Evolutionary conservation across 345 rosid species (phyloP).

Genomic region (Pseudoturritis turrita): DNA sequence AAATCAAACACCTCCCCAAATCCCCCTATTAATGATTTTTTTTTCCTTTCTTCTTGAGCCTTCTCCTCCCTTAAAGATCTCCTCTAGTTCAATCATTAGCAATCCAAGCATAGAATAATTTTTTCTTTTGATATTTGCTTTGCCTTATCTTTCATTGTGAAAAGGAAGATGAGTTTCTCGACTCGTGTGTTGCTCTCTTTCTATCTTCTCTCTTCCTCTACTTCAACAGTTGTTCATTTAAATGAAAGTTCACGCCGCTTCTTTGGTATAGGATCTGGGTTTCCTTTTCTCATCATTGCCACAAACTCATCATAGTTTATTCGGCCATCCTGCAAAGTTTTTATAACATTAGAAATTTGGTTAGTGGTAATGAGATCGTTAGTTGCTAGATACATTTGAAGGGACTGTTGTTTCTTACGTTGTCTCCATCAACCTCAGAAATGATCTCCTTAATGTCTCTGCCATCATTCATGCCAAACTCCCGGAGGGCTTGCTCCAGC

Average conservation of each 20-base stretch:
- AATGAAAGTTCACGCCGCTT: conserved; percentile 71
- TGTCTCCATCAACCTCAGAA: conserved; percentile 51
- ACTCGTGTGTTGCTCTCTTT: conserved; percentile 10
- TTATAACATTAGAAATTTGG: background rate
- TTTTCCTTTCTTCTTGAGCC: conserved; percentile 8
- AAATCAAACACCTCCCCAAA: conserved; percentile 25
- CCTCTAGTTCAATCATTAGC: conserved; percentile 15
- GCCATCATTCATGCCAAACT: conserved; percentile 53
- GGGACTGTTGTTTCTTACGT: conserved; percentile 41
- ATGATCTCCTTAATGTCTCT: conserved; percentile 57
- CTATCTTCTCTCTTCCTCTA: conserved; percentile 24
- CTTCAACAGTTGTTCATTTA: conserved; percentile 12
- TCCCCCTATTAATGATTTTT: background rate
- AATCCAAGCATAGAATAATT: background rate
- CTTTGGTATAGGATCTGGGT: conserved; percentile 72
- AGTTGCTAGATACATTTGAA: background rate
- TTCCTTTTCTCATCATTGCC: conserved; percentile 98
- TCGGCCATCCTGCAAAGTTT: conserved; percentile 63
- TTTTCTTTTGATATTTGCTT: conserved; percentile 14
- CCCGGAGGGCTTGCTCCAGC: conserved; percentile 56
- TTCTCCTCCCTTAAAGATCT: conserved; percentile 19
- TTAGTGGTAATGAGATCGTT: background rate
- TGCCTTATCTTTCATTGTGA: conserved; percentile 14
- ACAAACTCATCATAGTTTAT: conserved; percentile 94
- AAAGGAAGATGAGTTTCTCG: conserved; percentile 29